Evolutionary conservation across 179 eudicot genomes (phyloP), one percentile per base, ranked within the genome.

Genomic region (Gypsophila paniculata): DNA sequence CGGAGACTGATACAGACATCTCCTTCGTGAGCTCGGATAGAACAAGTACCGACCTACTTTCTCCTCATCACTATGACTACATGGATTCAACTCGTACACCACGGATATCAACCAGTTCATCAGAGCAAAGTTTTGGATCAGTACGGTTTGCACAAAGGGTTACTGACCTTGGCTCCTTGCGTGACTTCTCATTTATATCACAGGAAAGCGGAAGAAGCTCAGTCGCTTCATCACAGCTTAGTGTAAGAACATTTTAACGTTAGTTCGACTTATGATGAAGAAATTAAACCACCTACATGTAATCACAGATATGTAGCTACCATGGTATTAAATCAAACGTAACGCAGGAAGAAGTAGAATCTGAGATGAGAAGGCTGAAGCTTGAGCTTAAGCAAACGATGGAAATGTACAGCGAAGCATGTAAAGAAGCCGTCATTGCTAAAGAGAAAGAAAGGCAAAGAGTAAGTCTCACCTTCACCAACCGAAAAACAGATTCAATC

Each of bases 401-500:
- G 90, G 86, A 91, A 19, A 81, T 91, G 90, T 94, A 91, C 67
- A 88, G 91, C 69, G 77, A 92, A 75, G 99, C 94, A 25, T 94
- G 97, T 88, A 91, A 84, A 80, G 99, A 94, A 83, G 97, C 97
- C 77, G 81, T 86, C 59, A 39, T 79, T 26, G 94, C 97, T 61
- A 85, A 86, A 84, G 75, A 78, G 75, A 65, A 59, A 79, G 82
- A 75, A 75, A 71, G 61, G 21, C 69, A 73, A 61, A 74, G 67
- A 17, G 82, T 79, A 61, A 29, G 78, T 71, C 51, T 32, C 34
- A 17, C 51, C 59, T 62, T 29, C 42, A 42, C 21, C 42, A 39
- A 29, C n/a, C 29, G 18, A 32, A 25, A 4, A 42, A 29, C 9
- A 13, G 21, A 25, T 1, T 52, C 29, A 23, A 4, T 52, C 29